These are phyloP conservation scores for Starmerella vaccinii DNA, from an alignment of 805 yeast species.

Conservation along the genomic window DNA sequence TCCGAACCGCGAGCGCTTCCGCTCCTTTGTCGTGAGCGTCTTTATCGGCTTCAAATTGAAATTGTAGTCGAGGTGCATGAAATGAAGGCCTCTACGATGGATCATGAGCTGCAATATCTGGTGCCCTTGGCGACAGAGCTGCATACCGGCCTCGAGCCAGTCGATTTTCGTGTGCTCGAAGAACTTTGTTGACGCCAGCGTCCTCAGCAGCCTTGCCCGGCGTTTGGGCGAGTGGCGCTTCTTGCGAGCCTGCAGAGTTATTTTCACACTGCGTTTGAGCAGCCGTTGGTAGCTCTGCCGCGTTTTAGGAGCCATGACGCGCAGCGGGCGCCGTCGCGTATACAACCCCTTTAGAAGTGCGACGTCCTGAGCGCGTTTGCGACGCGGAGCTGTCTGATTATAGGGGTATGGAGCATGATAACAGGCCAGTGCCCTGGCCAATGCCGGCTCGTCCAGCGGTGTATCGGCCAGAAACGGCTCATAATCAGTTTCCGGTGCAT, in stretches of 20 bases:
- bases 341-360: conserved; percentile 78
- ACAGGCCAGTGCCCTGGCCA: conserved; percentile 44
- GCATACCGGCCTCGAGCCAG: conserved; percentile 98
- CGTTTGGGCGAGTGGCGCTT: conserved; percentile 32
- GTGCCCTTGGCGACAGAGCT: conserved; percentile 85
- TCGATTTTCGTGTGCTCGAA: conserved; percentile 88
- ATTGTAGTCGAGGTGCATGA: conserved; percentile 87
- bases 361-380: conserved; percentile 58
- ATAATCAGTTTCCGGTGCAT: not conserved
- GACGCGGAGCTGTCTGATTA: conserved; percentile 31
- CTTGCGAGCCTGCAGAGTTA: conserved; percentile 44
- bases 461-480: conserved; percentile 35
- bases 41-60: conserved; percentile 94
- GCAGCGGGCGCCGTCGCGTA: conserved; percentile 38
- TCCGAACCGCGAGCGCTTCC: conserved; percentile 93
- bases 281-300: conserved; percentile 82
- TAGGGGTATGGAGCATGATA: conserved; percentile 82
- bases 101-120: conserved; percentile 84
- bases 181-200: conserved; percentile 67
- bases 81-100: conserved; percentile 83
- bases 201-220: conserved; percentile 47
- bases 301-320: conserved; percentile 58
- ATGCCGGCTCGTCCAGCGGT: conserved; percentile 35
- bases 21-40: conserved; percentile 89
- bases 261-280: conserved; percentile 63